A percentile compares a stretch with the other conserved stretches of the same genome.
phyloP scores from a whole-genome alignment of 2,329 filamentous ascomycete genomes.

The Alternaria novae-zelandiae region DNA sequence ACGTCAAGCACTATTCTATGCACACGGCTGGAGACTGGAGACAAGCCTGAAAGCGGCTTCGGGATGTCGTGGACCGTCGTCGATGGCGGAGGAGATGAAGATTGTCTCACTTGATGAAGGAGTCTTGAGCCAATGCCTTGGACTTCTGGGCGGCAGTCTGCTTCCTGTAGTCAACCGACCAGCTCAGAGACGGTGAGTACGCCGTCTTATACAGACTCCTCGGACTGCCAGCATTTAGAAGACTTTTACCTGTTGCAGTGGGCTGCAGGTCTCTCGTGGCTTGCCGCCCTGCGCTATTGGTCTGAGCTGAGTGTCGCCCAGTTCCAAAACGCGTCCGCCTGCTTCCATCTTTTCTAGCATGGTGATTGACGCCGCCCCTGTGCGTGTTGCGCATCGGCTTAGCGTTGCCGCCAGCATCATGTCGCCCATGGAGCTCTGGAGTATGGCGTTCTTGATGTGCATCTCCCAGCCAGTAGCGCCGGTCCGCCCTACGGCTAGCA shows the following conservation, averaged over 20 bases:
- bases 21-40: conserved; percentile 6
- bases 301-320: conserved; percentile 37
- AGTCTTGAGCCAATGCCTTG: conserved; percentile 35
- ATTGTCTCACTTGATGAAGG: conserved; percentile 36
- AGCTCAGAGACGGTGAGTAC: conserved; percentile 31
- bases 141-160: conserved; percentile 28
- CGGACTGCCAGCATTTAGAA: conserved; percentile 21
- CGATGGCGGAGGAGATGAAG: conserved; percentile 15
- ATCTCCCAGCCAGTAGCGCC: conserved; percentile 19
- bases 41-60: conserved; percentile 10
- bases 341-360: conserved; percentile 32
- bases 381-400: conserved; percentile 15
- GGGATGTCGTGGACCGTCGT: conserved; percentile 25
- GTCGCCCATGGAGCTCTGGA: conserved; percentile 15
- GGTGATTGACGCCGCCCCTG: conserved; percentile 35
- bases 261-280: conserved; percentile 41
- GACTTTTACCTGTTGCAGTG: conserved; percentile 41
- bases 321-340: conserved; percentile 32
- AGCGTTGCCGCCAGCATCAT: conserved; percentile 17
- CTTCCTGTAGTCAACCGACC: conserved; percentile 34
- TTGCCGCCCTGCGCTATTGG: conserved; percentile 44
- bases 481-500: conserved; percentile 26
- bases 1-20: conserved; percentile 13
- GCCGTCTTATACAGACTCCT: conserved; percentile 45
- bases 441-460: not conserved